Conservation (phyloP, 2,329 filamentous ascomycete species). For the Penicillium sp. region DNA sequence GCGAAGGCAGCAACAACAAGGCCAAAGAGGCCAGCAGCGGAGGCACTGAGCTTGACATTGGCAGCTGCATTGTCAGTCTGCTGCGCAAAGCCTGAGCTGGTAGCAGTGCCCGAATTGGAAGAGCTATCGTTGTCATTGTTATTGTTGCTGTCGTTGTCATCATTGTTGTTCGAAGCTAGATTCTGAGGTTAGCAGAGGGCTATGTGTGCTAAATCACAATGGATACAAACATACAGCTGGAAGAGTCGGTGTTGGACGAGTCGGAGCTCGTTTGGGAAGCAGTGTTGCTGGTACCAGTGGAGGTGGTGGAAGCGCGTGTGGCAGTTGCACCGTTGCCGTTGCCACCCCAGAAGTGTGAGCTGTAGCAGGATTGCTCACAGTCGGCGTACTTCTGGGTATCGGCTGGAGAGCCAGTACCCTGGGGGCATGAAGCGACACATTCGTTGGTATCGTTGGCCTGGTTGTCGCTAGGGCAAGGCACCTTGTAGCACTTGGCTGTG, state of each 20-base stretch:
- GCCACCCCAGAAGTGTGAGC: constrained; percentile 48
- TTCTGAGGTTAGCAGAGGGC: not conserved
- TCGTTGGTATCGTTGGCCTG: constrained; percentile 53
- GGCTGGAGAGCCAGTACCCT: constrained; percentile 50
- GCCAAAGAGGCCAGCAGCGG: constrained; percentile 36
- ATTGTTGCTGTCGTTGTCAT: constrained; percentile 14
- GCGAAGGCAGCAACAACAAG: constrained; percentile 38
- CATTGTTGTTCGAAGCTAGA: constrained; percentile 16
- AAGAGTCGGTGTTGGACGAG: not conserved
- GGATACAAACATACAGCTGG: constrained; percentile 11
- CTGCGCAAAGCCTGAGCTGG: constrained; percentile 8
- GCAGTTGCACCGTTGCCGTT: constrained; percentile 24
- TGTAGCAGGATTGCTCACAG: constrained; percentile 53
- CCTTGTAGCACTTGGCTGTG: constrained; percentile 51
- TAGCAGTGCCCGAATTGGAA: constrained; percentile 17
- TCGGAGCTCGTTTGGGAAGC: constrained; percentile 7
- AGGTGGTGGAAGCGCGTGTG: constrained; percentile 24
- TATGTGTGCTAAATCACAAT: not conserved
- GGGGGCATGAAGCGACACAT: constrained; percentile 54
- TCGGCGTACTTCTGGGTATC: constrained; percentile 48
- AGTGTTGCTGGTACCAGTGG: constrained; percentile 23
- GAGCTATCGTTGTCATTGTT: constrained; percentile 7
- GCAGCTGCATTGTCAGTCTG: constrained; percentile 33
- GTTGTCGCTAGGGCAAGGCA: constrained; percentile 52
- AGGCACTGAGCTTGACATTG: constrained; percentile 33